These are phyloP conservation scores for Kwoniella sp. DNA, from an alignment of 768 basidiomycete genomes.

Conservation along the genomic window DNA sequence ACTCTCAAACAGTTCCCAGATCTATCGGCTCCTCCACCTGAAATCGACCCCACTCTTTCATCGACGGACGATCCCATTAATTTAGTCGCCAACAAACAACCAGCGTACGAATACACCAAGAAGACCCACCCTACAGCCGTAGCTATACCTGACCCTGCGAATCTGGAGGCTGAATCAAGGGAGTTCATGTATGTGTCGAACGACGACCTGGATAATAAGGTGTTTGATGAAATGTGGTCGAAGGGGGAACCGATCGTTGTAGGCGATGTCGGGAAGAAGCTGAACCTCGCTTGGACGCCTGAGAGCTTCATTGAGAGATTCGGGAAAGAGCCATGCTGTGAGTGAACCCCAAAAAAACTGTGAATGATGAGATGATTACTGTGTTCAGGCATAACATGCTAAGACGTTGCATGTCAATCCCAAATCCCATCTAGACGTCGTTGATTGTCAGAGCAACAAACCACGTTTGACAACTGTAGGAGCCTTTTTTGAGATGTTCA, in stretches of 20 bases:
- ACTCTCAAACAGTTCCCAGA: constrained; percentile 6
- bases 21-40: background rate
- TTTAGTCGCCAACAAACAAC: background rate
- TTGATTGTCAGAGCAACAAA: constrained; percentile 77
- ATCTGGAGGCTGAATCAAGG: constrained; percentile 59
- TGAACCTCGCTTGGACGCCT: constrained; percentile 76
- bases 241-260: constrained; percentile 78
- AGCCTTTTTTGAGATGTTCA: constrained; percentile 79
- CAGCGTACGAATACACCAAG: constrained; percentile 20
- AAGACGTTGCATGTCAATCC: too few species aligned
- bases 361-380: too few species aligned
- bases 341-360: constrained; percentile 10
- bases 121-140: constrained; percentile 19
- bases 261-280: constrained; percentile 65
- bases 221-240: constrained; percentile 72
- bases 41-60: background rate
- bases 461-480: constrained; percentile 68
- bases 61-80: background rate
- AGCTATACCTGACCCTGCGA: constrained; percentile 46
- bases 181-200: constrained; percentile 60
- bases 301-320: constrained; percentile 70
- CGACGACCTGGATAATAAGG: constrained; percentile 62
- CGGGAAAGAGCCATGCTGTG: constrained; percentile 42
- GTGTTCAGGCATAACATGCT: background rate
- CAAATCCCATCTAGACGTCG: constrained; percentile 70